These are phyloP conservation scores for Globisporangium nunn DNA, from an alignment of 352 stramenopile genomes.

Conservation along the genomic window DNA sequence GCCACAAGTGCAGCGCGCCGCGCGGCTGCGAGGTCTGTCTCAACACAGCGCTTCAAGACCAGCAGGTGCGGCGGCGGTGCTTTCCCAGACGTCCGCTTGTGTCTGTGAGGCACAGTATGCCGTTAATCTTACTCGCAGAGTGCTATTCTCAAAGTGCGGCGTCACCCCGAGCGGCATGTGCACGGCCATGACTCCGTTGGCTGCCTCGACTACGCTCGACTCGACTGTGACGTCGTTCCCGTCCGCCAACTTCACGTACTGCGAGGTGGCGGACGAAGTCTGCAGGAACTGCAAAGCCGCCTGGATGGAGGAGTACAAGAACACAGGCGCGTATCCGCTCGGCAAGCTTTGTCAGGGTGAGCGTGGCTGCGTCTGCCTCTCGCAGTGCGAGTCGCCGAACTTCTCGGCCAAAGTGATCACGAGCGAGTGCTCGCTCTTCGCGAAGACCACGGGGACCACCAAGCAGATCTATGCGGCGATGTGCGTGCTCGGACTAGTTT, in stretches of 20 bases:
- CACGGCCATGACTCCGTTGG: neutral
- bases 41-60: slow-evolving; percentile 1
- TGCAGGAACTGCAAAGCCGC: slow-evolving; percentile 18
- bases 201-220: neutral
- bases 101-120: too few species aligned
- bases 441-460: neutral
- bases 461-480: slow-evolving; percentile 8
- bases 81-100: too few species aligned
- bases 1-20: slow-evolving; percentile 8
- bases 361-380: slow-evolving; percentile 19
- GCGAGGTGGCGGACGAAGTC: slow-evolving; percentile 12
- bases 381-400: slow-evolving; percentile 8
- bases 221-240: slow-evolving; percentile 15
- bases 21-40: slow-evolving; percentile 9
- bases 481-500: slow-evolving; percentile 1
- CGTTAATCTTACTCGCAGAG: neutral
- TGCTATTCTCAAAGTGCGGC: slow-evolving; percentile 2
- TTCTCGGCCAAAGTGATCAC: slow-evolving; percentile 11
- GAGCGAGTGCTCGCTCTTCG: slow-evolving; percentile 13
- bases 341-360: slow-evolving; percentile 9
- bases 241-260: slow-evolving; percentile 28
- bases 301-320: slow-evolving; percentile 19
- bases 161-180: slow-evolving; percentile 4
- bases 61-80: neutral
- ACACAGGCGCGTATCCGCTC: slow-evolving; percentile 1